Evolutionary conservation across 2,329 filamentous ascomycete species (phyloP).

Genomic region (Stagonosporopsis vannaccii): DNA sequence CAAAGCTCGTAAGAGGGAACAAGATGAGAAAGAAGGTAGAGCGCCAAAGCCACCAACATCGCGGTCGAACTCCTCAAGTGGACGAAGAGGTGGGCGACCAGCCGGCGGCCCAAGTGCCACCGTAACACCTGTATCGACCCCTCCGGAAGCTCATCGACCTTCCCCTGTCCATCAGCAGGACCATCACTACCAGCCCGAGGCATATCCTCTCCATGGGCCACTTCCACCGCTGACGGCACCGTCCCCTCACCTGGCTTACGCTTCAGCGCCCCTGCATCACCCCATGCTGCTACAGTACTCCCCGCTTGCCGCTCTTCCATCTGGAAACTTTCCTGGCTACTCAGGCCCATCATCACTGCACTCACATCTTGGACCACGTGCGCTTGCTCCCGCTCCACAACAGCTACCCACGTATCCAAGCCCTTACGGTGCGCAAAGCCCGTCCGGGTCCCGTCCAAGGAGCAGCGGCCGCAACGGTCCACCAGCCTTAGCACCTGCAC

Average conservation of each 20-base stretch:
- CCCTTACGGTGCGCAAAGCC: conserved; percentile 39
- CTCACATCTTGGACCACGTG: conserved; percentile 26
- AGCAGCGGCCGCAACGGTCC: conserved; percentile 36
- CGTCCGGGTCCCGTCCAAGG: conserved; percentile 28
- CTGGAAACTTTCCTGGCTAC: conserved; percentile 25
- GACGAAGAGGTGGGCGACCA: conserved; percentile 31
- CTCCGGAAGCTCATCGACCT: conserved; percentile 26
- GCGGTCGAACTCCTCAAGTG: conserved; percentile 34
- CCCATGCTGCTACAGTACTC: conserved; percentile 38
- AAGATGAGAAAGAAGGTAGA: conserved; percentile 40
- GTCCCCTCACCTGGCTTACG: conserved; percentile 32
- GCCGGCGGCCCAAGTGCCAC: conserved; percentile 28
- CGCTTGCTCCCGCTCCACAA: conserved; percentile 39
- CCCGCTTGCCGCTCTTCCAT: conserved; percentile 37
- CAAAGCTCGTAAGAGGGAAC: conserved; percentile 48
- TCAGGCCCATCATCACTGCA: conserved; percentile 24
- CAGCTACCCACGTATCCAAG: conserved; percentile 35
- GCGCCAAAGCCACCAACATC: conserved; percentile 29
- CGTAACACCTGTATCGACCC: conserved; percentile 27
- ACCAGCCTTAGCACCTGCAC: conserved; percentile 41
- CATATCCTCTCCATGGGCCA: conserved; percentile 25
- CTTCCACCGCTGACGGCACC: conserved; percentile 29
- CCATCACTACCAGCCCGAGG: conserved; percentile 29
- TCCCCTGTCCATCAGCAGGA: conserved; percentile 29
- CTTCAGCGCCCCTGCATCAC: conserved; percentile 29